Percentiles rank a stretch among this genome's conserved stretches.
These are phyloP conservation scores for Candida sanyiensis DNA, from an alignment of 805 yeast genomes.

Conservation along the genomic window DNA sequence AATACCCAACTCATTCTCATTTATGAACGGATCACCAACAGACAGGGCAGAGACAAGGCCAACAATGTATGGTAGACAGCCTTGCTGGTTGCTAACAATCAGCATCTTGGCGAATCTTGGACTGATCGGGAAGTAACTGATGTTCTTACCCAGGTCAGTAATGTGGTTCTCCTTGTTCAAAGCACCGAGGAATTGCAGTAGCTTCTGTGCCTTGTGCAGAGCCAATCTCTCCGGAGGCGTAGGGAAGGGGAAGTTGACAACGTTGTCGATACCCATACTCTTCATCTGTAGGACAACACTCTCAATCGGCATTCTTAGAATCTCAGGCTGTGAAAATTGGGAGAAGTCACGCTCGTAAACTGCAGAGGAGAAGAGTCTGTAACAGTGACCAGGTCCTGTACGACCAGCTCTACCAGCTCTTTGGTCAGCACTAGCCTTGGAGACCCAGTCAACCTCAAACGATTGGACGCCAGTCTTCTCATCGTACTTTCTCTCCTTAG, in stretches of 20 bases:
- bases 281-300: conserved; percentile 95
- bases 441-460: conserved; percentile 85
- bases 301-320: conserved; percentile 91
- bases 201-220: conserved; percentile 57
- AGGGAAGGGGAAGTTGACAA: conserved; percentile 91
- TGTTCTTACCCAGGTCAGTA: conserved; percentile 75
- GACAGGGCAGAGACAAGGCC: conserved; percentile 89
- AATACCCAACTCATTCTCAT: conserved; percentile 69
- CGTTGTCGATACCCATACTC: conserved; percentile 90
- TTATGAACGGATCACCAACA: conserved; percentile 86
- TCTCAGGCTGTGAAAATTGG: conserved; percentile 85
- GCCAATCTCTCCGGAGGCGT: conserved; percentile 74
- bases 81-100: conserved; percentile 79
- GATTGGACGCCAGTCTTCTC: conserved; percentile 88
- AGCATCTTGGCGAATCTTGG: conserved; percentile 92
- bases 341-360: conserved; percentile 81
- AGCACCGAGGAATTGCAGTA: conserved; percentile 76
- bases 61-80: conserved; percentile 81
- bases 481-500: conserved; percentile 81
- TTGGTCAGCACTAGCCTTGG: conserved; percentile 94
- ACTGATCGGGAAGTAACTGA: conserved; percentile 88
- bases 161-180: conserved; percentile 46
- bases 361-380: conserved; percentile 88
- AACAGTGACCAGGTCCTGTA: conserved; percentile 98
- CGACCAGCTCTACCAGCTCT: conserved; percentile 97